Conservation (phyloP, 2,329 filamentous ascomycete genomes). For the Fusarium tanahbumbuense region DNA sequence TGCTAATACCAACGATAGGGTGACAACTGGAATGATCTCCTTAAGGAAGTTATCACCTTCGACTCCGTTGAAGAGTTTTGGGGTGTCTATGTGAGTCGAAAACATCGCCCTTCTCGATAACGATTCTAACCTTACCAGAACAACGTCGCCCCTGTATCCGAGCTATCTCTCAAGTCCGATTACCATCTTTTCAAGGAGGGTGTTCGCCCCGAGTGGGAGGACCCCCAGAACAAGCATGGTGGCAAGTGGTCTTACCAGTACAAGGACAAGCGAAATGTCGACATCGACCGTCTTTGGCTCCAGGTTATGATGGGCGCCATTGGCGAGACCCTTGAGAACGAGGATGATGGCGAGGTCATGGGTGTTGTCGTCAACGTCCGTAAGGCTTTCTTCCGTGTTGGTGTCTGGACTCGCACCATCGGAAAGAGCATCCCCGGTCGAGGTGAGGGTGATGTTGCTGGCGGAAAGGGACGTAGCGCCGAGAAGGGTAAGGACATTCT, state of each 20-base stretch:
- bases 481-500: constrained; percentile 91
- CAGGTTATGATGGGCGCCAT: constrained; percentile 97
- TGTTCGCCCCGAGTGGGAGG: constrained; percentile 98
- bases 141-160: constrained; percentile 96
- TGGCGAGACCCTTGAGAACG: constrained; percentile 95
- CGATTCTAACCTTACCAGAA: constrained; percentile 69
- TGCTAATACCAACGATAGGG: constrained; percentile 67
- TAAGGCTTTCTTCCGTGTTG: constrained; percentile 97
- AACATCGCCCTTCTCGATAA: background rate
- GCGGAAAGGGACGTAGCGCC: constrained; percentile 78
- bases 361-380: constrained; percentile 98
- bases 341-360: constrained; percentile 97
- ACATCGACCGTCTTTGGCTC: constrained; percentile 96
- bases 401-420: constrained; percentile 95
- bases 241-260: constrained; percentile 99
- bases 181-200: constrained; percentile 99
- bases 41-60: constrained; percentile 99
- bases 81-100: constrained; percentile 90
- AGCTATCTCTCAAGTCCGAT: constrained; percentile 96
- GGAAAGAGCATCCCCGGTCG: constrained; percentile 85
- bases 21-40: constrained; percentile 97
- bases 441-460: constrained; percentile 77
- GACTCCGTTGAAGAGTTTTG: constrained; percentile 99
- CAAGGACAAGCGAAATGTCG: constrained; percentile 92
- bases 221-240: constrained; percentile 97